These are phyloP conservation scores for Sporodiniella umbellata DNA, from an alignment of 371 early-diverging fungal species.

Conservation along the genomic window DNA sequence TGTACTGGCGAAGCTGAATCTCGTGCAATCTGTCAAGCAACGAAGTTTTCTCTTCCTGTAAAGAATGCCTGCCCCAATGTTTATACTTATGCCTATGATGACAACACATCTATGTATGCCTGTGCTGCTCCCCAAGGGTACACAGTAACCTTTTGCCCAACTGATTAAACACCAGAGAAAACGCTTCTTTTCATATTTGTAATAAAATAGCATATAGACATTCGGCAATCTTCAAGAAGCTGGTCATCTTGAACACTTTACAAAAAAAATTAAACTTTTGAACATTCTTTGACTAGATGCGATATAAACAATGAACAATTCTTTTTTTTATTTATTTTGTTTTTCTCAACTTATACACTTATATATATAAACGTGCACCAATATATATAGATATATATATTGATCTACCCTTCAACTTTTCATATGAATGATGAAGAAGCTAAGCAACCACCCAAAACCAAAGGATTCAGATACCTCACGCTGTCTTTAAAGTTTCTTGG, in stretches of 20 bases:
- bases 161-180: too few relatives aligned
- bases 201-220: not conserved
- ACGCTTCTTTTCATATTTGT: too few relatives aligned
- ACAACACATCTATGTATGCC: slow-evolving; percentile 25
- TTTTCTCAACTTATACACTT: not conserved
- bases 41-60: slow-evolving; percentile 8
- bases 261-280: not conserved
- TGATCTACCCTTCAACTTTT: not conserved
- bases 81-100: slow-evolving; percentile 19
- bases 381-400: not conserved
- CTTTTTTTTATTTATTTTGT: not conserved
- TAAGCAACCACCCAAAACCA: not conserved
- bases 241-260: not conserved
- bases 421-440: not conserved
- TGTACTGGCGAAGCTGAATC: slow-evolving; percentile 10
- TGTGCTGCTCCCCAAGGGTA: slow-evolving; percentile 16
- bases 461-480: slow-evolving; percentile 2
- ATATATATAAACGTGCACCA: not conserved
- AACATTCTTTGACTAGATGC: slow-evolving; percentile 1
- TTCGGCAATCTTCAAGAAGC: not conserved
- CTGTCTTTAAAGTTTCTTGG: slow-evolving; percentile 6
- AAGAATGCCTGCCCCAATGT: slow-evolving; percentile 17
- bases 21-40: slow-evolving; percentile 7
- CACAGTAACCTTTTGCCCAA: slow-evolving; percentile 24
- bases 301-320: not conserved